These are phyloP conservation scores for Colletotrichum brevisporum DNA, from an alignment of 2,329 filamentous ascomycete species.

Conservation along the genomic window DNA sequence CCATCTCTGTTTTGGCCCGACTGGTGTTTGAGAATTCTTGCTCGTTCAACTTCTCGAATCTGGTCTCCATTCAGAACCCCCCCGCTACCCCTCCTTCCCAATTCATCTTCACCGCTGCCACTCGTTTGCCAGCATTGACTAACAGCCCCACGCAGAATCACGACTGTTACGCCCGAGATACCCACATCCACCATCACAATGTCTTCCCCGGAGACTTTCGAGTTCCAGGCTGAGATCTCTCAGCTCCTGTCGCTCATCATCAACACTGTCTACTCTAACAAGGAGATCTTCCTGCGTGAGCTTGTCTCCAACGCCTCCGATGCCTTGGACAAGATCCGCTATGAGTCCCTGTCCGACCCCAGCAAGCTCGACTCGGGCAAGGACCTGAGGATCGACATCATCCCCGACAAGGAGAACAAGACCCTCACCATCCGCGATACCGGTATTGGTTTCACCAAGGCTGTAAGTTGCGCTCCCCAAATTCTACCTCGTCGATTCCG, in stretches of 20 bases:
- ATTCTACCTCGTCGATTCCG: neutral
- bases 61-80: neutral
- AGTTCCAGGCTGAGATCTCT: slow-evolving; percentile 99
- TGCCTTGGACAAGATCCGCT: slow-evolving; percentile 99
- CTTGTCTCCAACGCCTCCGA: slow-evolving; percentile 98
- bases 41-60: neutral
- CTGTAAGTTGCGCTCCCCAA: slow-evolving; percentile 73
- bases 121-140: slow-evolving; percentile 16
- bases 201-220: slow-evolving; percentile 88
- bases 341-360: slow-evolving; percentile 97
- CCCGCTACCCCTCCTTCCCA: slow-evolving; percentile 21
- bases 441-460: slow-evolving; percentile 99
- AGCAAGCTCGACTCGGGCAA: slow-evolving; percentile 97
- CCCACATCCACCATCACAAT: slow-evolving; percentile 67
- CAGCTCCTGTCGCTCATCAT: slow-evolving; percentile 99
- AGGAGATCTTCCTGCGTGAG: slow-evolving; percentile 99
- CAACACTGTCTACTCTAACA: slow-evolving; percentile 99
- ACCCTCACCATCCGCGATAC: slow-evolving; percentile 97
- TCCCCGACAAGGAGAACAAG: slow-evolving; percentile 97
- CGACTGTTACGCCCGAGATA: slow-evolving; percentile 39
- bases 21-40: neutral
- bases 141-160: slow-evolving; percentile 35
- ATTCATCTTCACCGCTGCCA: slow-evolving; percentile 39
- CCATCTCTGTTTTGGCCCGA: neutral
- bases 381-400: slow-evolving; percentile 99